phyloP scores from a whole-genome alignment of 192 early-diverging fungal genomes.

The Neocallimastix lanati region DNA sequence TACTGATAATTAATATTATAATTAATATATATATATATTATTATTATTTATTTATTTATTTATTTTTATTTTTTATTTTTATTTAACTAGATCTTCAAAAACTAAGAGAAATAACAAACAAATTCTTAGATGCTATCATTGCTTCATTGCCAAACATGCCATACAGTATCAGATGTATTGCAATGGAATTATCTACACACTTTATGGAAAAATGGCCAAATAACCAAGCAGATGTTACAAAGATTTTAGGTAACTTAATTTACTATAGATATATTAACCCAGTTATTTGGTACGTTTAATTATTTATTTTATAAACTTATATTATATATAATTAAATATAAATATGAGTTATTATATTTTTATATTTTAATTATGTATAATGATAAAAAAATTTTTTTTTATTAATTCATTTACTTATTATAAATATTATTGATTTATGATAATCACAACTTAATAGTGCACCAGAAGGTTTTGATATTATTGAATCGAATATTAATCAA shows the following conservation, averaged over 20 bases:
- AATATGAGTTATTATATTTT: no score
- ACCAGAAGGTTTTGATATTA: constrained; percentile 93
- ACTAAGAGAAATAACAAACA: constrained; percentile 61
- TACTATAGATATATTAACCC: constrained; percentile 99
- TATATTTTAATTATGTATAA: constrained; percentile 3
- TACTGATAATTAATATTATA: constrained; percentile 1
- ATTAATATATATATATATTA: constrained; percentile 23
- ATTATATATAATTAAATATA: no score
- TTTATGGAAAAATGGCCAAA: constrained; percentile 68
- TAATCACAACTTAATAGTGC: constrained; percentile 55
- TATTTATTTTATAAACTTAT: no score
- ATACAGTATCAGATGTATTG: constrained; percentile 88
- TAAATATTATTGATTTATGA: background rate
- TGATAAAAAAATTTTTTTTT: no score
- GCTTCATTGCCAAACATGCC: constrained; percentile 72
- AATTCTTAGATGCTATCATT: constrained; percentile 67
- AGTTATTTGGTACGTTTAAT: constrained; percentile 51
- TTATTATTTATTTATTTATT: no score
- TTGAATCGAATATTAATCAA: constrained; percentile 64
- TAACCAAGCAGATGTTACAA: constrained; percentile 58
- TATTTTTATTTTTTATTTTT: no score
- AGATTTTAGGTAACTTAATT: constrained; percentile 81
- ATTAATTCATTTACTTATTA: background rate
- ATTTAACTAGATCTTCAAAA: constrained; percentile 49
- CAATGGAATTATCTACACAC: constrained; percentile 60